Base-by-base conservation (phyloP, 306 rosid species). In the Calophaca sinica region DNA sequence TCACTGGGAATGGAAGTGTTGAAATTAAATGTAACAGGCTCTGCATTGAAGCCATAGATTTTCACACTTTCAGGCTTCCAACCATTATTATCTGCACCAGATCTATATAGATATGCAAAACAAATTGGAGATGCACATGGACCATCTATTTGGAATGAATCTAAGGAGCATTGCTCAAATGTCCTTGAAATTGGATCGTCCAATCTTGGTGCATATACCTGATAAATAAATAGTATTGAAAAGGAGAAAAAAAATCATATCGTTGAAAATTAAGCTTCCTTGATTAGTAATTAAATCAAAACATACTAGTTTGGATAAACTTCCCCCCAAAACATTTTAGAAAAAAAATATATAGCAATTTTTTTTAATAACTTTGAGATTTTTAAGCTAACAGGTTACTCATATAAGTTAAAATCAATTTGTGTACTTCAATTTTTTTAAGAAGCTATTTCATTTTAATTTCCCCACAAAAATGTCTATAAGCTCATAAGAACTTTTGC, bases 81-180 rank as follows among this genome's bases (percentile, higher is more conserved):
- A 31, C 89, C 94, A 66, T 90, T 65, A 10, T 65, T 8, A 52
- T 83, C 79, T 0, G 82, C 65, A 51, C 98, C 89, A 0, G 82
- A 12, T 74, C 96, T 80, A 54, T 87, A 84, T 0, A 88, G 86
- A 55, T 90, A 90, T 0, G 70, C 76, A 74, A 58, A 90, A 13
- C 98, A 92, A 20, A 92, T 87, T 35, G 87, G 91, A 60, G 90
- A 87, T 31, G 92, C 88, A 77, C 98, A 92, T 6, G 88, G 86
- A 3, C 96, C 98, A 42, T 73, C 28, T 63, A 92, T 78, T 13
- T 88, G 84, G 42, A 79, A 92, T 42, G 91, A 55, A 35, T 92
- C 98, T 2, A 90, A 77, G 6, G 94, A 86, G 60, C 98, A 92
- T 35, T 74, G 82, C 41, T 87, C 94, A 62, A 92, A 92, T 49